phyloP scores from a whole-genome alignment of 2,329 filamentous ascomycete species.

The Penicillium digitatum region DNA sequence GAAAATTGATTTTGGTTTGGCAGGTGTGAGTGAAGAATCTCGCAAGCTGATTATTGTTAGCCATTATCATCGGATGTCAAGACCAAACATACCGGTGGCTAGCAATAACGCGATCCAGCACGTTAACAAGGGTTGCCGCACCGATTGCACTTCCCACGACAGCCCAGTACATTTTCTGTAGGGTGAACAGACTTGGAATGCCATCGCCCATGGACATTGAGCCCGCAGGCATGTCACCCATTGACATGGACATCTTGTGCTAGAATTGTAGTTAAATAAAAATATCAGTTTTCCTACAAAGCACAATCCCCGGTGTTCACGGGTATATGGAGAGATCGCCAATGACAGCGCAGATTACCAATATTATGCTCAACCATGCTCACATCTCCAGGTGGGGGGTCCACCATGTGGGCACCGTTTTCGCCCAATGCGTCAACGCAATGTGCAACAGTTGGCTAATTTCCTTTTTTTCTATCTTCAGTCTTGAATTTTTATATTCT shows the following conservation, averaged over 20 bases:
- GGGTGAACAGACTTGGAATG: conserved; percentile 44
- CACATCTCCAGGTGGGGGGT: not conserved
- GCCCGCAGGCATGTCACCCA: conserved; percentile 32
- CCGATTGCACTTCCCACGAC: conserved; percentile 43
- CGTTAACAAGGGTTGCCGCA: conserved; percentile 36
- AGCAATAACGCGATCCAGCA: conserved; percentile 47
- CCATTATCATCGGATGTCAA: not conserved
- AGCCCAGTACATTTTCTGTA: conserved; percentile 54
- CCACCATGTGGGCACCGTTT: not conserved
- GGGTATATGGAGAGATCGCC: not conserved
- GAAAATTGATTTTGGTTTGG: conserved; percentile 52
- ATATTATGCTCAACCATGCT: conserved; percentile 7
- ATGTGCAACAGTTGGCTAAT: not conserved
- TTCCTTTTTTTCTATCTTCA: not conserved
- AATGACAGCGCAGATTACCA: conserved; percentile 2
- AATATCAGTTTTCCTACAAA: not conserved
- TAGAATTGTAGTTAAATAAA: not conserved
- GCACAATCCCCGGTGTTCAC: not conserved
- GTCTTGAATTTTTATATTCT: not conserved
- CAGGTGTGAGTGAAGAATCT: conserved; percentile 43
- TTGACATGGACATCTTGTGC: conserved; percentile 22
- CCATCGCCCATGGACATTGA: conserved; percentile 43
- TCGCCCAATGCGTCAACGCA: not conserved
- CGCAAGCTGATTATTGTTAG: conserved; percentile 39
- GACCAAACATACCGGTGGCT: conserved; percentile 45